phyloP scores from a whole-genome alignment of 1,284 basidiomycete genomes.

The Chondrostereum purpureum region DNA sequence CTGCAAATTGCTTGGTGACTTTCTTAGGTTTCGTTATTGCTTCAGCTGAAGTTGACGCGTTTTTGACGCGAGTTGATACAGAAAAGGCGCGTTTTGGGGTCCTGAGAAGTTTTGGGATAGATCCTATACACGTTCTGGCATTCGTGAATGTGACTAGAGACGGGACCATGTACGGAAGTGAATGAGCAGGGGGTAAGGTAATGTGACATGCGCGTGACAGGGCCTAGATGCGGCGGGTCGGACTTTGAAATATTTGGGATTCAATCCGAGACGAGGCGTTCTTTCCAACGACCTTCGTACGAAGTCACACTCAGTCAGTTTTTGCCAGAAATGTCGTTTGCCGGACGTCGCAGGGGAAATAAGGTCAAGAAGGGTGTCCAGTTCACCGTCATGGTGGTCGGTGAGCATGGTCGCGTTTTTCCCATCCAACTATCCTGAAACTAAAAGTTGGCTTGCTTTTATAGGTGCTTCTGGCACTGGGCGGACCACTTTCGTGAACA shows the following conservation, averaged over 20 bases:
- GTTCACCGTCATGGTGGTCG: conserved; percentile 93
- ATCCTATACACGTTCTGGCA: not conserved
- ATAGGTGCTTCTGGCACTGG: conserved; percentile 93
- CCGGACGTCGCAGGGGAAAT: conserved; percentile 84
- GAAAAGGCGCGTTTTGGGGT: conserved; percentile 12
- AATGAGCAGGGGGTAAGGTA: too few relatives aligned
- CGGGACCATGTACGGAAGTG: too few relatives aligned
- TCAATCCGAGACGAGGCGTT: conserved; percentile 7
- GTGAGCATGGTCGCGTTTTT: conserved; percentile 38
- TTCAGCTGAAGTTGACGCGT: not conserved
- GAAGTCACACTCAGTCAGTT: too few relatives aligned
- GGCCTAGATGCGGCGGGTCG: not conserved
- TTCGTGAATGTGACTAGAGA: not conserved
- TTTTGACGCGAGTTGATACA: conserved; percentile 8
- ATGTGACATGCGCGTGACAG: not conserved
- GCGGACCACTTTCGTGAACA: conserved; percentile 97
- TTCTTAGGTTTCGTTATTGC: conserved; percentile 16
- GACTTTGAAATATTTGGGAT: not conserved
- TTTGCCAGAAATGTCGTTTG: conserved; percentile 65
- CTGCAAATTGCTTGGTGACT: conserved; percentile 47
- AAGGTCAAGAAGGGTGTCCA: conserved; percentile 97
- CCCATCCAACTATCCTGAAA: conserved; percentile 12
- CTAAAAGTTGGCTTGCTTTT: conserved; percentile 16
- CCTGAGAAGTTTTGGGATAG: not conserved
- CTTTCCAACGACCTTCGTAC: not conserved